Conservation (phyloP, 176 grass and related monocot genomes). For the Avena insularis region DNA sequence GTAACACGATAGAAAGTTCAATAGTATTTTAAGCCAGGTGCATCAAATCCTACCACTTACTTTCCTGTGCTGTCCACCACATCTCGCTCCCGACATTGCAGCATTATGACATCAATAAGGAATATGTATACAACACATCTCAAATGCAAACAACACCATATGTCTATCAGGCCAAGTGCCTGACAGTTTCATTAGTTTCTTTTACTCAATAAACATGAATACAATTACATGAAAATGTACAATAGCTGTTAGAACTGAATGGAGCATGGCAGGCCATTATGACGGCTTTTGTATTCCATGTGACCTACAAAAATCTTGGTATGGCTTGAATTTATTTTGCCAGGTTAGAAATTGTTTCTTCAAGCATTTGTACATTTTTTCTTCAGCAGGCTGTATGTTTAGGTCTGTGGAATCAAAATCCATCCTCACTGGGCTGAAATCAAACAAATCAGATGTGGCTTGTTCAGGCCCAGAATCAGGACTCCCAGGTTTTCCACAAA, state of each 20-base stretch:
- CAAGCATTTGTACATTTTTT: conserved; percentile 58
- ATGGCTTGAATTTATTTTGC: conserved; percentile 75
- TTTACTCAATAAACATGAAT: conserved; percentile 11
- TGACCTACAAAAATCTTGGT: conserved; percentile 74
- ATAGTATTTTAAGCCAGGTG: conserved; percentile 13
- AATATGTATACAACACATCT: not conserved
- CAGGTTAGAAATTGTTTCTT: conserved; percentile 77
- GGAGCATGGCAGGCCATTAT: conserved; percentile 38
- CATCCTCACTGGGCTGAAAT: conserved; percentile 68
- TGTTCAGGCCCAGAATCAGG: conserved; percentile 53
- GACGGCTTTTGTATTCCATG: conserved; percentile 57
- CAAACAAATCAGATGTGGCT: conserved; percentile 48
- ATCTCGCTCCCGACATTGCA: not conserved
- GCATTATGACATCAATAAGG: not conserved
- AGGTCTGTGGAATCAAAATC: conserved; percentile 60
- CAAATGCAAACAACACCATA: not conserved
- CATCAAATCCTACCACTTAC: not conserved
- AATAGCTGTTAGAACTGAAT: conserved; percentile 28
- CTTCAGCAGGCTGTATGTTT: conserved; percentile 55
- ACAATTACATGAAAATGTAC: not conserved
- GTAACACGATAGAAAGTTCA: not conserved
- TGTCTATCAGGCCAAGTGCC: conserved; percentile 8
- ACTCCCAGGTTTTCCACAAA: conserved; percentile 62
- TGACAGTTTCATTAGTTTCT: not conserved
- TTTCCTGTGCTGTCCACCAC: not conserved